Conservation (phyloP, 2,329 filamentous ascomycete species). For the Trichoderma sp. region DNA sequence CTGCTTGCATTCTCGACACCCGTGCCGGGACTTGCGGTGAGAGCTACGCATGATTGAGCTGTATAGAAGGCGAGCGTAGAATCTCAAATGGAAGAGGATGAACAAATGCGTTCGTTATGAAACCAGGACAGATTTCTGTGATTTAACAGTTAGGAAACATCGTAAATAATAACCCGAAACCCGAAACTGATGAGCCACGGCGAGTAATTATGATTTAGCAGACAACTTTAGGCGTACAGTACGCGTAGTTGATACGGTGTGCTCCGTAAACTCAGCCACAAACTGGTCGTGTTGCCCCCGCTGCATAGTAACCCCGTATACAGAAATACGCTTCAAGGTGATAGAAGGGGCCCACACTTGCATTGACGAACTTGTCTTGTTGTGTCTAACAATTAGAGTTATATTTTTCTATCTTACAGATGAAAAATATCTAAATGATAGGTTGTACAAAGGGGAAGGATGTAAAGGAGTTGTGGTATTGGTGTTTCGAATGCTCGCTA, state of each 20-base stretch:
- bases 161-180: not conserved
- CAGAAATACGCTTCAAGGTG: not conserved
- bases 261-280: not conserved
- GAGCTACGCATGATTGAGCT: slow-evolving; percentile 18
- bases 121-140: not conserved
- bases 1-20: slow-evolving; percentile 29
- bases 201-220: not conserved
- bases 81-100: not conserved
- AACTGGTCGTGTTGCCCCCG: not conserved
- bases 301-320: not conserved
- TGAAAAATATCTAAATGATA: not conserved
- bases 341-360: not conserved
- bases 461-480: not conserved
- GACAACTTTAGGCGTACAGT: not conserved
- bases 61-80: not conserved
- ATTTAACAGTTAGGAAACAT: not conserved
- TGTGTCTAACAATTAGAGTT: not conserved
- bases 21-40: slow-evolving; percentile 28
- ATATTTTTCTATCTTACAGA: not conserved
- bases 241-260: not conserved
- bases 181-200: not conserved
- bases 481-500: not conserved
- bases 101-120: not conserved
- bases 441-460: not conserved
- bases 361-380: not conserved